Base-by-base conservation (phyloP, 768 basidiomycete genomes). In the Psilocybe tampanensis region DNA sequence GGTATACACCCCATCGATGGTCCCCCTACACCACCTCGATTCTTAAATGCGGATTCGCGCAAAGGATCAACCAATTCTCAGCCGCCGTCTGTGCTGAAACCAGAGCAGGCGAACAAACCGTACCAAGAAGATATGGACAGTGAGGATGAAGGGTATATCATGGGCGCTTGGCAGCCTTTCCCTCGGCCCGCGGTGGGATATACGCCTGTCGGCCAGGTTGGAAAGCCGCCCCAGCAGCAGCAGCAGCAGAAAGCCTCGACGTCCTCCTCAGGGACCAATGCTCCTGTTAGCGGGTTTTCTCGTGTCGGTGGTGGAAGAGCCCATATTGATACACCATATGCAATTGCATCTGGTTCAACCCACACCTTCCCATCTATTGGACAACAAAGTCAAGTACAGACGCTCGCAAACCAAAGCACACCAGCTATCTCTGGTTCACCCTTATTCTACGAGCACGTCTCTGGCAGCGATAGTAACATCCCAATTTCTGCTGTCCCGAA, bases 151-250 rank as follows among this genome's bases (percentile, higher is more conserved):
- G 89, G 92, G 12, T 90, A 79, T 61, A 97, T 98, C 66, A 96
- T 98, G 93, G 89, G 88, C 41, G 92, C 95, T n/a, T 96, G 94
- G 92, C 86, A 89, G 61, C 84, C 87, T 24, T 90, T 84, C 76
- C 83, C 83, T 0, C 75, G 80, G 33, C 50, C 61, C 26, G 61
- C 54, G 7, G 69, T 77, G 19, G 81, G 82, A 0, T 84, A 85
- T 66, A 52, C 67, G 19, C 72, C 80, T 8, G 76, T 86, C 19
- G 72, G 44, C 12, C 50, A 44, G 21, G 33, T 41, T 5, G 54
- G 47, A 19, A 12, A 13, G 32, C 32, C 9, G 2, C n/a, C n/a
- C n/a, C n/a, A n/a, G n/a, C 42, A 36, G 29, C 52, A 44, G 60
- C 64, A 52, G 39, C 62, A 63, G 58, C 73, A 48, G 24, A 63